Conservation (phyloP, 2,329 filamentous ascomycete species). For the Elsinoe ampelina region DNA sequence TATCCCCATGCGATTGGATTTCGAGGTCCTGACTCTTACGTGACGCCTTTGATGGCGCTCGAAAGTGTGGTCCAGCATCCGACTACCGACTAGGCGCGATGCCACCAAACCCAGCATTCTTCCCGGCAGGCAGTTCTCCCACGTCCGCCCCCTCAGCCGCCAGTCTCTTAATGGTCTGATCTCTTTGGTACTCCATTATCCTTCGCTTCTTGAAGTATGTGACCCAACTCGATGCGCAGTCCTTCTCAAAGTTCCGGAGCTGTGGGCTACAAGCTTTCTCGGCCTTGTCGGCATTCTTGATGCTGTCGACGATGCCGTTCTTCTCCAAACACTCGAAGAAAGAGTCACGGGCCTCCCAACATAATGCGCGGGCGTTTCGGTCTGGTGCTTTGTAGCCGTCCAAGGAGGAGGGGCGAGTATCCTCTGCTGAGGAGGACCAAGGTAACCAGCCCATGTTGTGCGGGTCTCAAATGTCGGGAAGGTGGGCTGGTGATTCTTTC, state of each 20-base stretch:
- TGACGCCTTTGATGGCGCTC: too few relatives aligned
- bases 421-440: conserved; percentile 17
- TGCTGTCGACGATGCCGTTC: conserved; percentile 68
- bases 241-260: conserved; percentile 62
- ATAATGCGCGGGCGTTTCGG: conserved; percentile 67
- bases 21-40: neutral
- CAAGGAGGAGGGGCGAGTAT: neutral
- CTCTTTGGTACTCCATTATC: conserved; percentile 84
- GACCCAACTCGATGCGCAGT: conserved; percentile 88
- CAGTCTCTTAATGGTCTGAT: conserved; percentile 66
- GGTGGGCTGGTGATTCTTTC: neutral
- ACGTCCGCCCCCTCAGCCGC: conserved; percentile 35
- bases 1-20: too few relatives aligned
- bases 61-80: neutral
- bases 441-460: conserved; percentile 29
- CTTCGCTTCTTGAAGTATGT: conserved; percentile 97
- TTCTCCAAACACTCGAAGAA: conserved; percentile 85
- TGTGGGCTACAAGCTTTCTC: conserved; percentile 49
- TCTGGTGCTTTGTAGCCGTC: conserved; percentile 71
- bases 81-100: conserved; percentile 2
- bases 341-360: conserved; percentile 80
- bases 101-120: neutral
- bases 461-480: too few relatives aligned
- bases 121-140: neutral
- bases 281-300: conserved; percentile 47